Evolutionary conservation across 2,329 filamentous ascomycete genomes (phyloP).

Genomic region (Penicillium hesseltinei): DNA sequence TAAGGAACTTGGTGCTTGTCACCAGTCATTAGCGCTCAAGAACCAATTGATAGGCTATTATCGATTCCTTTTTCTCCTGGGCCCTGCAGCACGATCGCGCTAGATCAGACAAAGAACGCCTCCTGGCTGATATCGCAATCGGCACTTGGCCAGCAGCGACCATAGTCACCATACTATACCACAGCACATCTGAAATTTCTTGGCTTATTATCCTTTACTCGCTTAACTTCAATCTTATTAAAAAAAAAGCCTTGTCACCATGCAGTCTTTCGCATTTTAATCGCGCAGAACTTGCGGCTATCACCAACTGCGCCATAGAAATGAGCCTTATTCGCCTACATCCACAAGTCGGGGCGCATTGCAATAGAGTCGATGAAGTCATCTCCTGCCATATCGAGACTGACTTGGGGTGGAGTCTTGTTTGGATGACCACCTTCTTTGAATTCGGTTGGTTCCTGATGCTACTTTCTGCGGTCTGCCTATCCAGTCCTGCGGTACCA

Average conservation of each 20-base stretch:
- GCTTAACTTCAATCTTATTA: background rate
- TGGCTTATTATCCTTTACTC: background rate
- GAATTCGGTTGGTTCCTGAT: background rate
- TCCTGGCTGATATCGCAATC: constrained; percentile 1
- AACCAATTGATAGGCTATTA: constrained; percentile 23
- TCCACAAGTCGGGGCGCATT: background rate
- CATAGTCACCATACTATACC: background rate
- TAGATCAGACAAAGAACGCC: constrained; percentile 3
- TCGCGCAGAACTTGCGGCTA: constrained; percentile 16
- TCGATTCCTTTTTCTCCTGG: background rate
- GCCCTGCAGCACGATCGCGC: constrained; percentile 4
- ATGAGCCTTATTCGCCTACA: constrained; percentile 8
- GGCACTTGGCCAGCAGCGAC: constrained; percentile 4
- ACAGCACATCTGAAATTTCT: background rate
- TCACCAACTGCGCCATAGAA: constrained; percentile 32
- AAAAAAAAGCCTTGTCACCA: constrained; percentile 8
- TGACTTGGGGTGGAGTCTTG: background rate
- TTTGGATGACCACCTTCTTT: background rate
- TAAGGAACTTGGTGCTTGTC: constrained; percentile 5
- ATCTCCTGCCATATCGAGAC: background rate
- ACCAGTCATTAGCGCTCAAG: constrained; percentile 7
- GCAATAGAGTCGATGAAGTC: background rate
- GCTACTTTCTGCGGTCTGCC: background rate
- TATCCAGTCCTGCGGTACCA: background rate
- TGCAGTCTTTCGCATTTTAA: constrained; percentile 3